Evolutionary conservation across 2,329 filamentous ascomycete genomes (phyloP).

Genomic region (Colletotrichum kahawae): DNA sequence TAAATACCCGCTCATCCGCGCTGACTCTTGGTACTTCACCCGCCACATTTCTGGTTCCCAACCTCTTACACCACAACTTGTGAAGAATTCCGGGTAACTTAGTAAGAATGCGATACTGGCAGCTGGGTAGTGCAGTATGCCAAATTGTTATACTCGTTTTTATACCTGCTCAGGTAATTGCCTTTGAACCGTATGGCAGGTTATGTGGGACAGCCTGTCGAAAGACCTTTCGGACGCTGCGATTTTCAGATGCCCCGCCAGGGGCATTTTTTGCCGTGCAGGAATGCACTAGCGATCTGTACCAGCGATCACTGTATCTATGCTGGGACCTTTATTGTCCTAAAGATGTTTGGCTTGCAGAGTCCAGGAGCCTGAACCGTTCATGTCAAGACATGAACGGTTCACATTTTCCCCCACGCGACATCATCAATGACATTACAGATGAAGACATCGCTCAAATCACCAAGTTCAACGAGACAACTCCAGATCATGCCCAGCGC

Average conservation of each 20-base stretch:
- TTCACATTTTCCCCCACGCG: not conserved
- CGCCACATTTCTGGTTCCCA: not conserved
- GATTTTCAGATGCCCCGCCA: not conserved
- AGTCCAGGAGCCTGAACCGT: not conserved
- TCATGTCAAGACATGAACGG: not conserved
- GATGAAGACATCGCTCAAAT: not conserved
- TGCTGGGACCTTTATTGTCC: not conserved
- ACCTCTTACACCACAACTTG: not conserved
- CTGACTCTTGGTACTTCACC: not conserved
- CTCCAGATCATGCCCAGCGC: not conserved
- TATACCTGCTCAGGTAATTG: not conserved
- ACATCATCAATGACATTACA: not conserved
- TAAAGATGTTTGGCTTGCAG: not conserved
- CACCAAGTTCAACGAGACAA: not conserved
- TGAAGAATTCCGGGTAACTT: not conserved
- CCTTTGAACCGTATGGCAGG: not conserved
- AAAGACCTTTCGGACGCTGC: not conserved
- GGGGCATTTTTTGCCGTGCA: not conserved
- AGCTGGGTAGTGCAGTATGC: not conserved
- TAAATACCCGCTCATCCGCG: not conserved
- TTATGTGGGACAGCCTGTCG: not conserved
- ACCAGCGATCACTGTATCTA: not conserved
- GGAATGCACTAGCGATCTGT: not conserved
- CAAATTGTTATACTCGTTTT: not conserved
- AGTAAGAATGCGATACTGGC: not conserved